phyloP scores from a whole-genome alignment of 257 asterid species.

The Thymus mandschuricus region DNA sequence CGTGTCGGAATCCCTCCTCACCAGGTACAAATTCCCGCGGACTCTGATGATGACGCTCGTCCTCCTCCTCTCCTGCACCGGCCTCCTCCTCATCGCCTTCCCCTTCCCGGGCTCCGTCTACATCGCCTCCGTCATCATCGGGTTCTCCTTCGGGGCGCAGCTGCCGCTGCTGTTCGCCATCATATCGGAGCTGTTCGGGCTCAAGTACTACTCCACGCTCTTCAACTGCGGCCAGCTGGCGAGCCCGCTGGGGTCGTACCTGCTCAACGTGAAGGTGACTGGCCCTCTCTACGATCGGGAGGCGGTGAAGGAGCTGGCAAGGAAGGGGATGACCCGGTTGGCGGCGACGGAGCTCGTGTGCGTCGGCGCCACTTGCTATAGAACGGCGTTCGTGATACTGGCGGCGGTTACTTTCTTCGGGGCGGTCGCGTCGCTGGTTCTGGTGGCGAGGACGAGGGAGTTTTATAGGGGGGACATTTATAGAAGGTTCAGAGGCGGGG shows the following conservation, averaged over 20 bases:
- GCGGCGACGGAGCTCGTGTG: conserved; percentile 61
- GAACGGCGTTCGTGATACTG: conserved; percentile 56
- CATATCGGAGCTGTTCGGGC: conserved; percentile 75
- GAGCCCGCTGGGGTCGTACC: conserved; percentile 74
- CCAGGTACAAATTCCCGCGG: conserved; percentile 64
- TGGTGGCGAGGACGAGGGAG: conserved; percentile 60
- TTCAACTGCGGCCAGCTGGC: conserved; percentile 84
- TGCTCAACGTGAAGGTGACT: conserved; percentile 62
- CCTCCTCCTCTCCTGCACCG: conserved; percentile 60
- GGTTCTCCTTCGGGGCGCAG: conserved; percentile 83
- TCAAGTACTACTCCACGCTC: conserved; percentile 67
- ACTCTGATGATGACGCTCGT: conserved; percentile 75
- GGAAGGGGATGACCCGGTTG: conserved; percentile 56
- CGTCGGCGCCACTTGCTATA: conserved; percentile 56
- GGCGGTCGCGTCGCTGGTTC: conserved; percentile 57
- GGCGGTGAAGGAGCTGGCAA: conserved; percentile 58
- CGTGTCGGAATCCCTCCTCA: conserved; percentile 58
- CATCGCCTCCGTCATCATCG: conserved; percentile 62
- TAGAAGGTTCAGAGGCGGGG: conserved; percentile 63
- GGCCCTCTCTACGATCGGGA: conserved; percentile 70
- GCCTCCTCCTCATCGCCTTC: conserved; percentile 67
- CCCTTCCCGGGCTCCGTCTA: conserved; percentile 71
- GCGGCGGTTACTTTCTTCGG: conserved; percentile 59
- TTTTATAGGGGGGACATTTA: conserved; percentile 73
- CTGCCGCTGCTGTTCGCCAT: conserved; percentile 61